Conservation (phyloP, 164 flowering plant genomes). For the Cinnamomum chago region DNA sequence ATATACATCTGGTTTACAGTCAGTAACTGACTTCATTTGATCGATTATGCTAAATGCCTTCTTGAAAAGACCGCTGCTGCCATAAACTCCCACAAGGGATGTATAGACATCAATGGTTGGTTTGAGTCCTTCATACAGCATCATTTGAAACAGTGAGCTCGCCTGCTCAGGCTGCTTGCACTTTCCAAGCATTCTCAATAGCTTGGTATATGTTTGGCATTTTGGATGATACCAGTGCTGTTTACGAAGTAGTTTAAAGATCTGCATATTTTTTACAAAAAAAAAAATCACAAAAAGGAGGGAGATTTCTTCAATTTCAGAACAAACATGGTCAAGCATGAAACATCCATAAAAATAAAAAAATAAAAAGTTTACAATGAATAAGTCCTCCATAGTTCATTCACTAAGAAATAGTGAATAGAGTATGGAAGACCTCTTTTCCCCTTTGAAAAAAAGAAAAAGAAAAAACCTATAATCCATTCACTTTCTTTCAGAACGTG, state of each 20-base stretch:
- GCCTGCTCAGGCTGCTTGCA: constrained; percentile 67
- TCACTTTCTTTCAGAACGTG: no score
- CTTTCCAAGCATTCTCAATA: constrained; percentile 80
- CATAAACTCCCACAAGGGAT: constrained; percentile 76
- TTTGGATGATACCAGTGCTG: constrained; percentile 86
- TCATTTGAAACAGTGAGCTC: constrained; percentile 58
- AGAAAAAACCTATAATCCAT: no score
- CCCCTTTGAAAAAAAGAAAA: no score
- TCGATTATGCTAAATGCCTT: constrained; percentile 51
- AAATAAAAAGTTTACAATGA: no score
- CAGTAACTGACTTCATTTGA: constrained; percentile 63
- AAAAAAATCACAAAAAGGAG: background rate
- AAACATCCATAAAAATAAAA: background rate
- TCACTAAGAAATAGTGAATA: no score
- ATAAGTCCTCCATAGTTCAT: no score
- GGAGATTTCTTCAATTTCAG: background rate
- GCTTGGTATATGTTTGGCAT: constrained; percentile 73
- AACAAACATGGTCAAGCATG: background rate
- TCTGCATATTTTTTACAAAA: constrained; percentile 28
- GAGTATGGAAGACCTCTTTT: no score
- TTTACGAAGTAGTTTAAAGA: constrained; percentile 70
- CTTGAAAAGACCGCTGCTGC: constrained; percentile 58
- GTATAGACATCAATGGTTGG: constrained; percentile 83
- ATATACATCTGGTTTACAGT: constrained; percentile 75
- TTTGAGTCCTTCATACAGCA: constrained; percentile 61